phyloP scores from a whole-genome alignment of 352 stramenopile species.

The Thraustochytrium striatum region DNA sequence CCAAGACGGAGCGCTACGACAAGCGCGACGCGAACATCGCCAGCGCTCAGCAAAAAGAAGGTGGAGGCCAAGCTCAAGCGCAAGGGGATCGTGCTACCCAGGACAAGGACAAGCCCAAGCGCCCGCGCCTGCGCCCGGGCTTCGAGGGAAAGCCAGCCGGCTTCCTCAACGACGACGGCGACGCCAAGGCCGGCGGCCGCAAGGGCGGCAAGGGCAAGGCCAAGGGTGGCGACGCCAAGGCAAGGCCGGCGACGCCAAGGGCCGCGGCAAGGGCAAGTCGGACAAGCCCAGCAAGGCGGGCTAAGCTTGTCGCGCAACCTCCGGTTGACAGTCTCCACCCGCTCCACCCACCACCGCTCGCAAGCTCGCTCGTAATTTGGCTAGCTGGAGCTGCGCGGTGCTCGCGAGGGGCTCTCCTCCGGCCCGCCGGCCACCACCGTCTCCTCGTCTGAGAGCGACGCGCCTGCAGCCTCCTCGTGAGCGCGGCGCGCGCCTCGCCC shows the following conservation, averaged over 20 bases:
- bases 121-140: constrained; percentile 8
- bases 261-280: too few relatives aligned
- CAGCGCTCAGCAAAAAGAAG: constrained; percentile 4
- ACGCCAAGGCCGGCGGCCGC: background rate
- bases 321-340: too few relatives aligned
- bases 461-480: too few relatives aligned
- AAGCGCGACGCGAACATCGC: constrained; percentile 37
- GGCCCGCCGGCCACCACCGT: too few relatives aligned
- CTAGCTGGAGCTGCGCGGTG: background rate
- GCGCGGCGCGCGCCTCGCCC: too few relatives aligned
- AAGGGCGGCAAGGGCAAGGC: too few relatives aligned
- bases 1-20: constrained; percentile 25
- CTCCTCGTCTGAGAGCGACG: too few relatives aligned
- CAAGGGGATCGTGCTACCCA: constrained; percentile 18
- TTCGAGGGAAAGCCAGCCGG: constrained; percentile 26
- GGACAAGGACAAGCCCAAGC: background rate
- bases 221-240: too few relatives aligned
- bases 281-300: too few relatives aligned
- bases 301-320: too few relatives aligned
- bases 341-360: background rate
- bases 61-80: background rate
- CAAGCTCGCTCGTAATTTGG: background rate
- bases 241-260: too few relatives aligned
- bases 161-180: constrained; percentile 16
- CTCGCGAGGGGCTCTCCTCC: too few relatives aligned